Evolutionary conservation across 2,329 filamentous ascomycete genomes (phyloP), one percentile per base, ranked within the genome.

Genomic region (Zalaria obscura): DNA sequence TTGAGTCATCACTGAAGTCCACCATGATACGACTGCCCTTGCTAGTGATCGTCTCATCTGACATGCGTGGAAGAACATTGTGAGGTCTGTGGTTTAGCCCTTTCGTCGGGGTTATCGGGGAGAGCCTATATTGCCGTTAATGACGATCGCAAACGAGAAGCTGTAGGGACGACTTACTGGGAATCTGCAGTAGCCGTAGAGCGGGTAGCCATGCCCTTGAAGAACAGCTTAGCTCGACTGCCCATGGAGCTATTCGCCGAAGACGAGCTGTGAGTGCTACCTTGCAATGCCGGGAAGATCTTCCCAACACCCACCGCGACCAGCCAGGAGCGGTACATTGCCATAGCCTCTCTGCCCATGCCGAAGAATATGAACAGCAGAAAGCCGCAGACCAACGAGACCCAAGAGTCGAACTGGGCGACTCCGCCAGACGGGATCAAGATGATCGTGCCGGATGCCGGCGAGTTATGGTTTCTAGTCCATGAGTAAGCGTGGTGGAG

Each of bases 311-410:
- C 29, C 7, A 32, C 7, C 7, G 29, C 29, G 29, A 32, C 7
- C 29, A 32, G 29, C 29, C 29, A 32, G 7, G 26, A 32, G 27
- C 62, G 62, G 52, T 79, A 80, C 56, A 74, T 70, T 25, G 62
- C 60, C 3, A 64, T 60, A 0, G 77, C 77, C 50, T 83, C 78
- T 26, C 62, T 63, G 27, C 78, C 78, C 10, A 76, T 69, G 5
- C 79, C 78, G 48, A 81, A 81, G 50, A 78, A 72, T n/a, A 71
- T 40, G 52, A 82, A 82, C 8, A 75, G 58, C 26, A 76, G 44
- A 44, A 72, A 67, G 0, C 72, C 73, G 3, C 68, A 62, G 0
- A 53, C 65, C 6, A 80, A 60, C 37, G 72, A 67, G 18, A 72
- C 63, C 73, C 75, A 83, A 27, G 70, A 67, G 51, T 79, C 72